Evolutionary conservation across 192 early-diverging fungal genomes (phyloP).

Genomic region (Entomortierella beljakovae): DNA sequence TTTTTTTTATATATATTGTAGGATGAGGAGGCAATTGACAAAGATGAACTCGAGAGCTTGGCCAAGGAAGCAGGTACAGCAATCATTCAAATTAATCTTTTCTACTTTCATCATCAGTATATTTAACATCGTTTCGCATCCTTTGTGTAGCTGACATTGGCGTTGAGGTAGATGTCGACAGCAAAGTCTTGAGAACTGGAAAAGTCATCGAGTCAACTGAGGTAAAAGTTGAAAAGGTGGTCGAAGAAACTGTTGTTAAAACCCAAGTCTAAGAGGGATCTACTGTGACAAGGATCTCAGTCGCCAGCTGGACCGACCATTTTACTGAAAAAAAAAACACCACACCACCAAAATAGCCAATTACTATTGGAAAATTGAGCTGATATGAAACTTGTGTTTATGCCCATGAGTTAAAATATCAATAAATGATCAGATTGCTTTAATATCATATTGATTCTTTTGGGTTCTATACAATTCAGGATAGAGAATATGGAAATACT

Average conservation of each 20-base stretch:
- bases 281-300: background rate
- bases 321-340: no score
- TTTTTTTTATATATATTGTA: background rate
- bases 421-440: no score
- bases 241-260: slow-evolving; percentile 25
- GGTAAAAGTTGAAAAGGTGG: background rate
- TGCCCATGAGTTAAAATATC: no score
- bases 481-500: no score
- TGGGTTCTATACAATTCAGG: no score
- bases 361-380: no score
- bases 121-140: no score
- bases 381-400: no score
- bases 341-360: no score
- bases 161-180: slow-evolving; percentile 22
- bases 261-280: slow-evolving; percentile 16
- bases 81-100: background rate
- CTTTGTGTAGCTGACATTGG: slow-evolving; percentile 18
- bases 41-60: slow-evolving; percentile 27
- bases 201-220: slow-evolving; percentile 22
- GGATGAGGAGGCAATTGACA: slow-evolving; percentile 18
- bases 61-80: slow-evolving; percentile 37
- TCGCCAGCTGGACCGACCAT: no score
- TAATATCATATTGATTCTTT: no score
- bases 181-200: slow-evolving; percentile 45
- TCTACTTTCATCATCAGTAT: background rate